Evolutionary conservation across 2,329 filamentous ascomycete species (phyloP).

Genomic region (Xylariaceae sp.): DNA sequence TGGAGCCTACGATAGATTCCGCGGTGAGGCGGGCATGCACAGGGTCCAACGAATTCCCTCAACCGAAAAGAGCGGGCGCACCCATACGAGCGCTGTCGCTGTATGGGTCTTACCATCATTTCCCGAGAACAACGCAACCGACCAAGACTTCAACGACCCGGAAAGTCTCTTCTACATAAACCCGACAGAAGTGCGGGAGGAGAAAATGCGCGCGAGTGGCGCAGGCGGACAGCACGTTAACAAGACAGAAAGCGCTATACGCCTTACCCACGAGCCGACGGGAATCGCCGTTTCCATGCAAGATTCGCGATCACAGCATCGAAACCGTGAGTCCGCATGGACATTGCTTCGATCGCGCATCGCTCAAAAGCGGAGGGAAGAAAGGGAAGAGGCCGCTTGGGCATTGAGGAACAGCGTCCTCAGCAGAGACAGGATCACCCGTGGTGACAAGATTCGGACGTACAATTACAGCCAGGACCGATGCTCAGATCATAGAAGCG

Average conservation of each 20-base stretch:
- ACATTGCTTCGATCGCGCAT: slow-evolving; percentile 79
- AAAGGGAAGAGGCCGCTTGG: slow-evolving; percentile 80
- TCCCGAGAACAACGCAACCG: slow-evolving; percentile 57
- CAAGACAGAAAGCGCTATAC: slow-evolving; percentile 94
- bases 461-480: slow-evolving; percentile 81
- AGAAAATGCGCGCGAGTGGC: slow-evolving; percentile 90
- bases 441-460: slow-evolving; percentile 91
- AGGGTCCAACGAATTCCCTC: slow-evolving; percentile 91
- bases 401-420: slow-evolving; percentile 78
- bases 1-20: slow-evolving; percentile 80
- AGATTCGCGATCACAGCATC: slow-evolving; percentile 86
- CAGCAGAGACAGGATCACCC: slow-evolving; percentile 79
- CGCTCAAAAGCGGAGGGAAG: slow-evolving; percentile 79
- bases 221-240: slow-evolving; percentile 98
- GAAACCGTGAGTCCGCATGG: slow-evolving; percentile 90
- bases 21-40: slow-evolving; percentile 92
- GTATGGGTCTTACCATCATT: slow-evolving; percentile 92
- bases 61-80: slow-evolving; percentile 88
- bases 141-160: slow-evolving; percentile 76
- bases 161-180: slow-evolving; percentile 92
- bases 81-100: slow-evolving; percentile 90
- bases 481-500: slow-evolving; percentile 87
- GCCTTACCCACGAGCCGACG: slow-evolving; percentile 88
- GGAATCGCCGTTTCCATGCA: slow-evolving; percentile 90
- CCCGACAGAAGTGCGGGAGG: slow-evolving; percentile 78